Base-by-base conservation (phyloP, 805 yeast species). In the Zygosaccharomyces rouxii region DNA sequence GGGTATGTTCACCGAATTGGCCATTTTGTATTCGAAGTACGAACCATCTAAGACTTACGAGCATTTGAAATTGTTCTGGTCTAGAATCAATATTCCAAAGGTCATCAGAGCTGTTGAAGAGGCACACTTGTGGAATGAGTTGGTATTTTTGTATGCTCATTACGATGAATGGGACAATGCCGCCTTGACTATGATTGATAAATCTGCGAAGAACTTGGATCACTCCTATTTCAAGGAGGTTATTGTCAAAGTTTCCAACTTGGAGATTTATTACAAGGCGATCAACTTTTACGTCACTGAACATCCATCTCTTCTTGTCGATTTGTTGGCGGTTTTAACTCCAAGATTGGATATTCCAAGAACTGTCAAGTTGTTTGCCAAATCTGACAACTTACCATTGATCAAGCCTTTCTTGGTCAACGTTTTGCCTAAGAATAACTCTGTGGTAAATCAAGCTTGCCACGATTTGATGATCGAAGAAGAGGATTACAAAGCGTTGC, bases 81-180 rank as follows among this genome's bases (percentile, higher is more conserved):
- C 97, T 11, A 85, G 99, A 73, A 80, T 94, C 69, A 94, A 94
- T 69, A 92, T 94, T 73, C 98, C 99, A 59, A 94, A 92, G 75
- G 98, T 89, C 43, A 85, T 94, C 57, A 82, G 87, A 56, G 97
- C 97, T 28, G 86, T 94, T 63, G 97, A 92, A 70, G 81, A 74
- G 49, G 94, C 96, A 35, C 99, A 94, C 66, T 75, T 94, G 64
- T 94, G 97, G 90, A 94, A 95, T 18, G 99, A 94, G 72, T 77
- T 92, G 59, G 89, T 94, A 49, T 94, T 94, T 83, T 75, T 94
- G 69, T 92, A 92, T 73, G 89, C 97, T 66, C 99, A 94, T 71
- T 94, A 94, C 68, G 99, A 94, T 67, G 99, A 94, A 73, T 94
- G 97, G 96, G 99, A 94, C 69, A 94, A 94, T 69, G 99, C 99